phyloP scores from a whole-genome alignment of 805 yeast genomes.

The Nakazawaea pomicola region DNA sequence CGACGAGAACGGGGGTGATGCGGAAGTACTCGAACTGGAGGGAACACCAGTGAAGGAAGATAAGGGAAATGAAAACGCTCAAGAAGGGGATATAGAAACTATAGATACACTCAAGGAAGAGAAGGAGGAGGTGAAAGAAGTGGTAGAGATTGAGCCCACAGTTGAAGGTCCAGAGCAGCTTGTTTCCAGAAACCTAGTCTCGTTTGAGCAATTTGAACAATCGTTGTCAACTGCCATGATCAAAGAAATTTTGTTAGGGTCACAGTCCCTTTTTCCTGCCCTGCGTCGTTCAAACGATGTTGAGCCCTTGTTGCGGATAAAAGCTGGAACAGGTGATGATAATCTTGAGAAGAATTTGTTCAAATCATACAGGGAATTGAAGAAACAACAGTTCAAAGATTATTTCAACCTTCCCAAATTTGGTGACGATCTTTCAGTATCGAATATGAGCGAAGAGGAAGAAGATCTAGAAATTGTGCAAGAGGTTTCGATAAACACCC shows the following conservation, averaged over 20 bases:
- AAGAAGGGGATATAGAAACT: neutral
- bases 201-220: constrained; percentile 44
- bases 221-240: constrained; percentile 26
- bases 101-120: constrained; percentile 3
- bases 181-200: constrained; percentile 49
- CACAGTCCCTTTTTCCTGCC: constrained; percentile 47
- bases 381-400: constrained; percentile 31
- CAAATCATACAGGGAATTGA: constrained; percentile 11
- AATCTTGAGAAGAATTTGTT: constrained; percentile 13
- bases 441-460: constrained; percentile 36
- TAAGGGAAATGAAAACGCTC: neutral
- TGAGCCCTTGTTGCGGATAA: constrained; percentile 36
- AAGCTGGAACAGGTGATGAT: constrained; percentile 5
- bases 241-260: constrained; percentile 52
- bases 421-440: constrained; percentile 46
- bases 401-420: constrained; percentile 51
- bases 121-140: constrained; percentile 6
- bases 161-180: constrained; percentile 73
- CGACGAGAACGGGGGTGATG: neutral
- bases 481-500: constrained; percentile 51
- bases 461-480: constrained; percentile 42
- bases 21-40: neutral
- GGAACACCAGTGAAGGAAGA: neutral
- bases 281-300: constrained; percentile 49
- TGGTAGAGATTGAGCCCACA: constrained; percentile 25